Percentiles rank a stretch among this genome's conserved stretches.
phyloP scores from a whole-genome alignment of 345 rosid genomes.

The Eucalyptus pauciflora region DNA sequence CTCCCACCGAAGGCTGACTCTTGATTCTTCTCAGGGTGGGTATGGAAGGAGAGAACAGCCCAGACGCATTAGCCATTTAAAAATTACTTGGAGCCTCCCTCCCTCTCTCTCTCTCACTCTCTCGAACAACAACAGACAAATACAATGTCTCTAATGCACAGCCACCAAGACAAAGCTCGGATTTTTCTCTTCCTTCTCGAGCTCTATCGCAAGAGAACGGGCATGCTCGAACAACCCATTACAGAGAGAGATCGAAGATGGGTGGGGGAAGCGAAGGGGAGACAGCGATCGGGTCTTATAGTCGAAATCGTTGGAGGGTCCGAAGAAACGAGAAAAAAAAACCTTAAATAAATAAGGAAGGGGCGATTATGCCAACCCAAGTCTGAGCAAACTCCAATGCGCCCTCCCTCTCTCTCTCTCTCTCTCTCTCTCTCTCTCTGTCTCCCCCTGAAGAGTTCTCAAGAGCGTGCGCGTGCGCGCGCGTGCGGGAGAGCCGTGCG shows the following conservation, averaged over 20 bases:
- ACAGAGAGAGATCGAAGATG: neutral
- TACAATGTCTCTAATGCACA: neutral
- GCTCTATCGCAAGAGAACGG: neutral
- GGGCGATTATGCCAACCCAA: conserved; percentile 30
- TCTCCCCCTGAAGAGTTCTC: neutral
- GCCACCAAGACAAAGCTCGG: neutral
- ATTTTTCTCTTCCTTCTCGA: neutral
- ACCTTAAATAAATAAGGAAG: neutral
- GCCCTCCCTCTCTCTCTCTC: neutral
- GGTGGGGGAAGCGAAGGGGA: neutral
- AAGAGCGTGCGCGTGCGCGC: neutral
- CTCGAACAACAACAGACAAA: neutral
- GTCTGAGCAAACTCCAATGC: conserved; percentile 39
- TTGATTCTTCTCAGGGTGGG: conserved; percentile 26
- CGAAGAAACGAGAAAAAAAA: neutral
- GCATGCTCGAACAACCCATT: conserved; percentile 1
- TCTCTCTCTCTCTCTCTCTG: neutral
- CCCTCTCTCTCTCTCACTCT: neutral
- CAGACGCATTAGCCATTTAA: conserved; percentile 77
- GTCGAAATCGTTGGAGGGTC: conserved; percentile 17
- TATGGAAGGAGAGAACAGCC: conserved; percentile 51
- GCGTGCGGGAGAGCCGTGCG: neutral
- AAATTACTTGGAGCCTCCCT: neutral
- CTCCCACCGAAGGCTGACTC: conserved; percentile 30
- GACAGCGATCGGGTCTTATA: neutral